phyloP scores from a whole-genome alignment of 2,329 filamentous ascomycete genomes.

The Paraphoma chrysanthemicola region DNA sequence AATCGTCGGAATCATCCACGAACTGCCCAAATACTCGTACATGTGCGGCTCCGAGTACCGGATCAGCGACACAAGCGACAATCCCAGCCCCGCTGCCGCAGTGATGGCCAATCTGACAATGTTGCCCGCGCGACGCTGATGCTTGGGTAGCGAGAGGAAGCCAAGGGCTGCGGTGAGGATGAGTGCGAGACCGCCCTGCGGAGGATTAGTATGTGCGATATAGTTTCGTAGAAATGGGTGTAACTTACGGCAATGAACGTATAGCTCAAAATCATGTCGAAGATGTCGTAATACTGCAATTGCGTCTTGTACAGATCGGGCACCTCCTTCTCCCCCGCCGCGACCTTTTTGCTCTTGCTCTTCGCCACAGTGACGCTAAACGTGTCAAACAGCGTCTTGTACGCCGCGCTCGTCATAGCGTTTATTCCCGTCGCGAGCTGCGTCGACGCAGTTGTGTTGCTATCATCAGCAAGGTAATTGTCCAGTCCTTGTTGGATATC shows the following conservation, averaged over 20 bases:
- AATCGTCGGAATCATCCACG: constrained; percentile 42
- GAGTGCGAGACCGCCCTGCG: constrained; percentile 33
- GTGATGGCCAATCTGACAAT: constrained; percentile 28
- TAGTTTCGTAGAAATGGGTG: constrained; percentile 30
- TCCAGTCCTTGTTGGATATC: constrained; percentile 17
- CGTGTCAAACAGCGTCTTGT: constrained; percentile 33
- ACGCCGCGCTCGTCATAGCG: constrained; percentile 15
- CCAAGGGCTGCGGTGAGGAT: constrained; percentile 32
- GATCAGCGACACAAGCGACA: constrained; percentile 33
- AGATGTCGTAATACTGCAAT: constrained; percentile 23
- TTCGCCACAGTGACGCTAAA: constrained; percentile 28
- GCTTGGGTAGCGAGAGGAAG: constrained; percentile 32
- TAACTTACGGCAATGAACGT: constrained; percentile 16
- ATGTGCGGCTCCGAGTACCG: constrained; percentile 14
- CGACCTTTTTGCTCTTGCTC: constrained; percentile 9
- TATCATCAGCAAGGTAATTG: constrained; percentile 5
- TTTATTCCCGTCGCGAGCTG: constrained; percentile 11
- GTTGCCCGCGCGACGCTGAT: constrained; percentile 29
- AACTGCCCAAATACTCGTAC: constrained; percentile 25
- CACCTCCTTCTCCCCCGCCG: not conserved
- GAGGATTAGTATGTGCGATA: constrained; percentile 18
- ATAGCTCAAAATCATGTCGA: constrained; percentile 33
- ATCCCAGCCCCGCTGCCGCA: constrained; percentile 22
- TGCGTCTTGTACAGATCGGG: constrained; percentile 6
- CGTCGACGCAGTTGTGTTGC: constrained; percentile 21